Evolutionary conservation across 1,139 yeast species (phyloP), one percentile per base, ranked within the genome.

Genomic region (Petasospora rhodanensis): DNA sequence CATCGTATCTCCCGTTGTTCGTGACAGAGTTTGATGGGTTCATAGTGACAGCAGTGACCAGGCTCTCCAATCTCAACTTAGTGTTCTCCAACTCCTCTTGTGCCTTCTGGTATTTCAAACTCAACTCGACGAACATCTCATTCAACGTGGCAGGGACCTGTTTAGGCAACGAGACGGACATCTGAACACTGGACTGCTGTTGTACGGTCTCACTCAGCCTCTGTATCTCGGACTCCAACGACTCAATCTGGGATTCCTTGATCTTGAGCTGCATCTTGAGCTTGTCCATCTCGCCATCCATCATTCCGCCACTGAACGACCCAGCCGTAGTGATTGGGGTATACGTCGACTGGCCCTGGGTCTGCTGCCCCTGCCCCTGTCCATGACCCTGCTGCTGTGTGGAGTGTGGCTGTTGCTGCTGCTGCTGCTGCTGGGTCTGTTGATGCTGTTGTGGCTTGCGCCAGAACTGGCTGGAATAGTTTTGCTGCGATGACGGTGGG

Each of bases 1-100:
- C 83, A 49, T 85, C 94, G 49, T 70, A 77, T 35, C 78, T 64
- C 2, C 82, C 82, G 36, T 61, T 55, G 22, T 63, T 62, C 4
- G 74, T 70, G 22, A 62, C 54, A 13, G 57, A 43, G 34, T 65
- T 65, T 6, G 60, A 49, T 7, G 75, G 74, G 38, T 65, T 65
- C 34, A 70, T 45, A 4, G 73, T 61, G 16, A 71, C 54, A 0
- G 80, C 76, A 4, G 79, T 70, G 18, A 80, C 52, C n/a, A 82
- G 49, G 13, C 82, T 70, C 48, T 83, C 93, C 31, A 83, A 60
- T 43, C 82, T 66, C 18, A 61, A 52, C 42, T 77, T 79, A 4
- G 85, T 72, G 19, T 75, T 79, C 12, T 69, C 68, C 38, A 81
- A 61, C 46, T 81, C 85, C 15, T 57, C 53, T 21, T 72, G 73